These are phyloP conservation scores for Steccherinum ochraceum DNA, from an alignment of 768 basidiomycete species.

Conservation along the genomic window DNA sequence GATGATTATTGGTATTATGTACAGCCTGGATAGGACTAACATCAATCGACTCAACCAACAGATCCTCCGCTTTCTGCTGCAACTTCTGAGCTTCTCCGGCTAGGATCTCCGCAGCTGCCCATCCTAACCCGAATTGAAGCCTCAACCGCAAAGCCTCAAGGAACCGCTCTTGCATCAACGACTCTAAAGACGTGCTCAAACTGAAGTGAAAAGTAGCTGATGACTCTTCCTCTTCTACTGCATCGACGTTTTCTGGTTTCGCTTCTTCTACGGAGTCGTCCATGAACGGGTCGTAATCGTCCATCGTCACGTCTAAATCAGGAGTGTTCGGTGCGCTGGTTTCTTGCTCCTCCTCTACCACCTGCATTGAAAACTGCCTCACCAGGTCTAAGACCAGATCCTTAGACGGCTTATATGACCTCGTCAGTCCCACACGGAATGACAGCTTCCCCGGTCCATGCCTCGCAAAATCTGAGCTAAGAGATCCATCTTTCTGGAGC, in stretches of 20 bases:
- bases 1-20: not conserved
- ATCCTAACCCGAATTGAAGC: constrained; percentile 46
- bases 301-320: constrained; percentile 27
- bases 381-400: constrained; percentile 42
- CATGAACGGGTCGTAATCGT: constrained; percentile 22
- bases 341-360: constrained; percentile 29
- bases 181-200: constrained; percentile 57
- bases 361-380: constrained; percentile 41
- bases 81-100: constrained; percentile 36
- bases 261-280: constrained; percentile 15
- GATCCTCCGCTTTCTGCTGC: constrained; percentile 34
- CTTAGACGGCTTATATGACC: constrained; percentile 51
- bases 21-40: constrained; percentile 17
- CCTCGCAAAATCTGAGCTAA: constrained; percentile 28
- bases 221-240: constrained; percentile 21
- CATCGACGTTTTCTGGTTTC: constrained; percentile 5
- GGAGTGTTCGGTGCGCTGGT: not conserved
- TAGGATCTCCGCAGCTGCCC: constrained; percentile 64
- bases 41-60: constrained; percentile 27
- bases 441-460: constrained; percentile 28
- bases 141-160: constrained; percentile 47
- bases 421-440: constrained; percentile 60
- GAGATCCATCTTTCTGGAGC: constrained; percentile 36
- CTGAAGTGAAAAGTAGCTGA: constrained; percentile 37
- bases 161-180: constrained; percentile 51